Evolutionary conservation across 2,329 filamentous ascomycete species (phyloP).

Genomic region (Diaporthe sp.): DNA sequence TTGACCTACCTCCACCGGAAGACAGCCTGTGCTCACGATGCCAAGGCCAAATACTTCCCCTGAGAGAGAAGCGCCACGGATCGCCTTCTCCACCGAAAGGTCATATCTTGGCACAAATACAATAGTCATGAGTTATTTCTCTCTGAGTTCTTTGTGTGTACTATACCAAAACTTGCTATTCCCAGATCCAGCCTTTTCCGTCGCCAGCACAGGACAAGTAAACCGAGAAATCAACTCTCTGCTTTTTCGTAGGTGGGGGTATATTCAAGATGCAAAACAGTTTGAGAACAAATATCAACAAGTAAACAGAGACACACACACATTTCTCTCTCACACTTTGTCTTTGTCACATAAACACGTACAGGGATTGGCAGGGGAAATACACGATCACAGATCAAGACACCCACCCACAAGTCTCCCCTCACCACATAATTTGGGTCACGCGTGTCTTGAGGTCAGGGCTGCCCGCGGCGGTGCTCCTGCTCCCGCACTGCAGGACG

Average conservation of each 20-base stretch:
- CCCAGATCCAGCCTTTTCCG: conserved; percentile 2
- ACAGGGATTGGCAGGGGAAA: no score
- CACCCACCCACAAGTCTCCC: not conserved
- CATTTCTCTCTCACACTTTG: not conserved
- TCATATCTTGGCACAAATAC: not conserved
- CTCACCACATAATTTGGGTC: conserved; percentile 62
- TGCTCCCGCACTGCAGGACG: conserved; percentile 65
- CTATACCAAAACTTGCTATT: not conserved
- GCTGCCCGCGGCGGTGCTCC: conserved; percentile 60
- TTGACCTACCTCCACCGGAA: no score
- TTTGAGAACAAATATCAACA: not conserved
- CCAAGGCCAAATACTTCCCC: not conserved
- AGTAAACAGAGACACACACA: not conserved
- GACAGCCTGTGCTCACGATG: not conserved
- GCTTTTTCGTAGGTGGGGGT: conserved; percentile 15
- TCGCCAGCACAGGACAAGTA: conserved; percentile 17
- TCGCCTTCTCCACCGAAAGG: not conserved
- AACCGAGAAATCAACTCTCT: conserved; percentile 6
- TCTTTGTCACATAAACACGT: not conserved
- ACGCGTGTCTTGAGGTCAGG: conserved; percentile 61
- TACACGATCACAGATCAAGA: not conserved
- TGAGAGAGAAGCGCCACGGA: not conserved
- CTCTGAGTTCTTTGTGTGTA: not conserved
- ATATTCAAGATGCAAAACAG: conserved; percentile 14
- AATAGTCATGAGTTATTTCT: not conserved